Evolutionary conservation across 2,329 filamentous ascomycete genomes (phyloP).

Genomic region (Colletotrichum cereale): DNA sequence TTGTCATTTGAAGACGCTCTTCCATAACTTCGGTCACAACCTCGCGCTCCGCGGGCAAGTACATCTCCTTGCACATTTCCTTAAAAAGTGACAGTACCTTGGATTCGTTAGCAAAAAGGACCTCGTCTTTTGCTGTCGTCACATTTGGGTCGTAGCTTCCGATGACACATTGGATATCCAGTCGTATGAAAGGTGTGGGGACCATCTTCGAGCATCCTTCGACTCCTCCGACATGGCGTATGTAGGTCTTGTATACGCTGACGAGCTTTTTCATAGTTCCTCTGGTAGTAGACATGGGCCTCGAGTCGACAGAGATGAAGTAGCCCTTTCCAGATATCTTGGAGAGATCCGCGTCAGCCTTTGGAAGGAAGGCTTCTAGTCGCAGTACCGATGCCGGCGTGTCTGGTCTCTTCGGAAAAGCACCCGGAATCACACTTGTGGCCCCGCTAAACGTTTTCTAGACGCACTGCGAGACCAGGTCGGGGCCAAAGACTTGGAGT

Average conservation of each 20-base stretch:
- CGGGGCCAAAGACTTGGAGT: slow-evolving; percentile 71
- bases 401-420: slow-evolving; percentile 19
- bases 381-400: slow-evolving; percentile 45
- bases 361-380: slow-evolving; percentile 71
- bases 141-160: slow-evolving; percentile 79
- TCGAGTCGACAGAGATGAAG: slow-evolving; percentile 77
- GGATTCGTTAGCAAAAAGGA: slow-evolving; percentile 73
- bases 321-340: slow-evolving; percentile 61
- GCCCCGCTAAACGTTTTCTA: slow-evolving; percentile 47
- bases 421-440: neutral
- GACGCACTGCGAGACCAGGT: slow-evolving; percentile 67
- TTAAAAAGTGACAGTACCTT: slow-evolving; percentile 60
- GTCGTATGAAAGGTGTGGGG: slow-evolving; percentile 70
- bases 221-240: slow-evolving; percentile 51
- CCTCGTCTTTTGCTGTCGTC: slow-evolving; percentile 78
- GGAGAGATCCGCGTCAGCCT: slow-evolving; percentile 56
- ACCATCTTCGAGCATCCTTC: slow-evolving; percentile 46
- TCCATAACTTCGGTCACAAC: neutral
- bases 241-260: slow-evolving; percentile 62
- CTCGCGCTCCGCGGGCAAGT: slow-evolving; percentile 44
- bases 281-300: slow-evolving; percentile 69
- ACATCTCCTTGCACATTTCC: slow-evolving; percentile 56
- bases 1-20: neutral
- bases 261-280: slow-evolving; percentile 72
- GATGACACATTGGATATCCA: slow-evolving; percentile 72